Conservation (phyloP, 345 rosid genomes). For the Mercurialis annua region DNA sequence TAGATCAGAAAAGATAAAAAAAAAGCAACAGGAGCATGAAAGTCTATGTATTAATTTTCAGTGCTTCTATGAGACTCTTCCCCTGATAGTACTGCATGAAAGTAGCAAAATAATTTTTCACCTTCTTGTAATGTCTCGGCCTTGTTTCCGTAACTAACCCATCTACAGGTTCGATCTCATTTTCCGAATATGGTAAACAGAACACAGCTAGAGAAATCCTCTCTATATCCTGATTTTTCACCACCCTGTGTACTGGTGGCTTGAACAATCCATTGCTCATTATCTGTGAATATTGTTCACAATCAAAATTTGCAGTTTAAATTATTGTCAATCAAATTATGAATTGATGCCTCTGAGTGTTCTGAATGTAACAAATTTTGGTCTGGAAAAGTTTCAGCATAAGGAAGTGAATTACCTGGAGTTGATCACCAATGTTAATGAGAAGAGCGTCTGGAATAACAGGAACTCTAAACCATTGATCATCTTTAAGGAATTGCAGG, state of each 20-base stretch:
- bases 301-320: too few relatives aligned
- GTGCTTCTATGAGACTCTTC: conserved; percentile 21
- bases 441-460: conserved; percentile 42
- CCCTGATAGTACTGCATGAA: conserved; percentile 45
- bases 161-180: conserved; percentile 19
- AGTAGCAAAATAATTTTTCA: conserved; percentile 40
- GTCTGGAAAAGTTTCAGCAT: too few relatives aligned
- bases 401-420: conserved; percentile 1
- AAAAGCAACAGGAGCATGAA: too few relatives aligned
- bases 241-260: conserved; percentile 47
- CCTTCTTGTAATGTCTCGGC: conserved; percentile 49
- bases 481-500: conserved; percentile 49
- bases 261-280: conserved; percentile 64
- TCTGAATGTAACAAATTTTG: too few relatives aligned
- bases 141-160: conserved; percentile 26
- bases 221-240: conserved; percentile 42
- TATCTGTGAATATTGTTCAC: conserved; percentile 27
- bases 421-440: conserved; percentile 51
- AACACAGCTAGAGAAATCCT: conserved; percentile 53
- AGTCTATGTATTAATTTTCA: too few relatives aligned
- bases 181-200: conserved; percentile 37
- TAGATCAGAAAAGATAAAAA: too few relatives aligned
- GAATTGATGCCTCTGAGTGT: too few relatives aligned
- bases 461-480: conserved; percentile 49
- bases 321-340: too few relatives aligned